Conservation (phyloP, 768 basidiomycete genomes). For the Leccinellum rugosiceps region DNA sequence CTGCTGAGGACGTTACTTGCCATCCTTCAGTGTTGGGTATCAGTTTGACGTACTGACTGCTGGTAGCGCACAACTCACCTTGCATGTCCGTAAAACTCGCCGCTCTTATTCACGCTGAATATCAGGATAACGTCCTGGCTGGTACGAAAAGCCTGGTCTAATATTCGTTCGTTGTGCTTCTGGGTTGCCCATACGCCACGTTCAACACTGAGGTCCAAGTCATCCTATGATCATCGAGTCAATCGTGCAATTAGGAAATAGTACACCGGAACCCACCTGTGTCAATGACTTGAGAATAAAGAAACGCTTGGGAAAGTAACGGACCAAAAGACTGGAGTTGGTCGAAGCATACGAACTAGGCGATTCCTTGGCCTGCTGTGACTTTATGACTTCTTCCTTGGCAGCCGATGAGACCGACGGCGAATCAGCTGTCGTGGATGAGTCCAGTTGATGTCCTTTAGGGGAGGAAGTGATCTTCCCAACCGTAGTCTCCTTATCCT, state of each 20-base stretch:
- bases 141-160: conserved; percentile 93
- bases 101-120: conserved; percentile 91
- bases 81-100: conserved; percentile 93
- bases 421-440: not conserved
- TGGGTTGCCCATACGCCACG: conserved; percentile 90
- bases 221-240: conserved; percentile 45
- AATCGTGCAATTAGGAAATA: not conserved
- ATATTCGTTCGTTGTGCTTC: conserved; percentile 83
- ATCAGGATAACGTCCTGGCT: conserved; percentile 84
- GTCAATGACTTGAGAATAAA: conserved; percentile 91
- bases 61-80: conserved; percentile 43
- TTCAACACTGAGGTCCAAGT: conserved; percentile 76
- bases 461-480: not conserved
- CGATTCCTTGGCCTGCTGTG: conserved; percentile 30
- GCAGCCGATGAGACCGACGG: conserved; percentile 30
- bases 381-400: conserved; percentile 34
- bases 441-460: not conserved
- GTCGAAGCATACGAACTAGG: conserved; percentile 76
- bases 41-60: not conserved
- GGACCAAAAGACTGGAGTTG: conserved; percentile 72
- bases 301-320: conserved; percentile 82
- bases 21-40: conserved; percentile 46
- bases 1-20: conserved; percentile 54
- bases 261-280: conserved; percentile 45
- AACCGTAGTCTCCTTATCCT: conserved; percentile 23